Percentiles rank a stretch among this genome's conserved stretches.
Conservation (phyloP, 2,329 filamentous ascomycete genomes). For the Coleophoma eucalyptorum region DNA sequence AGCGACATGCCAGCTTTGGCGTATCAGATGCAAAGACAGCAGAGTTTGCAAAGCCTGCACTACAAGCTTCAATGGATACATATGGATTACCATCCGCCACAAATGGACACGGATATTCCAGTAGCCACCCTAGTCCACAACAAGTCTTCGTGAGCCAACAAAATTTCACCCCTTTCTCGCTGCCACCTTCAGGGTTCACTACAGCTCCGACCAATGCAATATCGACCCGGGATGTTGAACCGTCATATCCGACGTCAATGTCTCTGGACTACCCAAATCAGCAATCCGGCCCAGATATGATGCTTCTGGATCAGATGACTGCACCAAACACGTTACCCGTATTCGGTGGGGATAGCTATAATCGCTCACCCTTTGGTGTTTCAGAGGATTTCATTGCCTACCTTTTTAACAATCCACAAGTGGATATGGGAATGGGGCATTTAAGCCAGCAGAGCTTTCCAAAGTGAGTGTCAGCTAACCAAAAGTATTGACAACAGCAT, state of each 20-base stretch:
- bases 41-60: slow-evolving; percentile 38
- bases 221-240: slow-evolving; percentile 21
- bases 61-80: slow-evolving; percentile 42
- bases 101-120: slow-evolving; percentile 36
- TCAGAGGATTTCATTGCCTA: slow-evolving; percentile 85
- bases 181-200: slow-evolving; percentile 57
- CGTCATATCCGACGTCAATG: slow-evolving; percentile 23
- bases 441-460: slow-evolving; percentile 43
- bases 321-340: slow-evolving; percentile 73
- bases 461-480: slow-evolving; percentile 38
- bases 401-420: slow-evolving; percentile 68
- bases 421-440: slow-evolving; percentile 47
- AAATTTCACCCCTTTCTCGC: slow-evolving; percentile 58
- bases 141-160: slow-evolving; percentile 53
- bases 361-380: slow-evolving; percentile 82
- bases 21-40: slow-evolving; percentile 23
- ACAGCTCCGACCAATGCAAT: slow-evolving; percentile 32
- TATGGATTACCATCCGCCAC: slow-evolving; percentile 52
- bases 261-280: slow-evolving; percentile 26
- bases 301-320: slow-evolving; percentile 59
- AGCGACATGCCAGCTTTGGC: slow-evolving; percentile 26
- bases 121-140: slow-evolving; percentile 41
- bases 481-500: neutral
- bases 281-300: slow-evolving; percentile 43
- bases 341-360: slow-evolving; percentile 79